phyloP scores from a whole-genome alignment of 495 filamentous ascomycete species.

The Penicillium maclennaniae region DNA sequence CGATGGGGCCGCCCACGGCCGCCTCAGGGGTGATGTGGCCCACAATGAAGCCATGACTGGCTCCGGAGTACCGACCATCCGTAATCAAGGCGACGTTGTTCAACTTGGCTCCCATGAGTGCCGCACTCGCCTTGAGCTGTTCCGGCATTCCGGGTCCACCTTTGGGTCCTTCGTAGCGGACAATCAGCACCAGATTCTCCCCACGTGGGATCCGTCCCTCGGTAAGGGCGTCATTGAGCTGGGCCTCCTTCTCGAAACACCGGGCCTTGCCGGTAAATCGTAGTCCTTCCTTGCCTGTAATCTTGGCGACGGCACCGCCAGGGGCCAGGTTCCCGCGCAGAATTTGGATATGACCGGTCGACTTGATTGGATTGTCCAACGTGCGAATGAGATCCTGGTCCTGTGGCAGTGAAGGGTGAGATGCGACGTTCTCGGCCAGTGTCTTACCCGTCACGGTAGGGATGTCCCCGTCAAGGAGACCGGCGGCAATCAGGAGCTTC shows the following conservation, averaged over 20 bases:
- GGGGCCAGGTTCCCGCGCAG: slow-evolving; percentile 88
- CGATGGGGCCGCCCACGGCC: slow-evolving; percentile 76
- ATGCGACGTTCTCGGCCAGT: slow-evolving; percentile 79
- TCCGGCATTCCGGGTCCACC: slow-evolving; percentile 99
- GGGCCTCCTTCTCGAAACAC: slow-evolving; percentile 87
- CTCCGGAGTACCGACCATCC: slow-evolving; percentile 87
- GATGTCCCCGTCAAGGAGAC: slow-evolving; percentile 77
- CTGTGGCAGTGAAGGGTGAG: slow-evolving; percentile 74
- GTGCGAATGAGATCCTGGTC: slow-evolving; percentile 84
- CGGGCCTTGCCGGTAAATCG: slow-evolving; percentile 75
- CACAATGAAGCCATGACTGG: slow-evolving; percentile 93
- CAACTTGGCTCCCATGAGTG: slow-evolving; percentile 88
- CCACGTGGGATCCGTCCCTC: slow-evolving; percentile 66
- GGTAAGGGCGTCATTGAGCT: slow-evolving; percentile 71
- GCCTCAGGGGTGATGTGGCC: slow-evolving; percentile 94
- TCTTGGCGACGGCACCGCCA: slow-evolving; percentile 92
- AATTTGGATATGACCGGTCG: slow-evolving; percentile 84
- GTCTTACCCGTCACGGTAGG: slow-evolving; percentile 91
- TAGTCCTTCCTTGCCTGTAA: slow-evolving; percentile 92
- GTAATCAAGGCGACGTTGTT: slow-evolving; percentile 90
- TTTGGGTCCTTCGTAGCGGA: slow-evolving; percentile 93
- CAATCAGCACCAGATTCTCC: slow-evolving; percentile 86
- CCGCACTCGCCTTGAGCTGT: slow-evolving; percentile 82
- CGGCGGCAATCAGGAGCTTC: slow-evolving; percentile 82
- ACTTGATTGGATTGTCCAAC: slow-evolving; percentile 79